Evolutionary conservation across 805 yeast genomes (phyloP).

Genomic region (Ogataea angusta): DNA sequence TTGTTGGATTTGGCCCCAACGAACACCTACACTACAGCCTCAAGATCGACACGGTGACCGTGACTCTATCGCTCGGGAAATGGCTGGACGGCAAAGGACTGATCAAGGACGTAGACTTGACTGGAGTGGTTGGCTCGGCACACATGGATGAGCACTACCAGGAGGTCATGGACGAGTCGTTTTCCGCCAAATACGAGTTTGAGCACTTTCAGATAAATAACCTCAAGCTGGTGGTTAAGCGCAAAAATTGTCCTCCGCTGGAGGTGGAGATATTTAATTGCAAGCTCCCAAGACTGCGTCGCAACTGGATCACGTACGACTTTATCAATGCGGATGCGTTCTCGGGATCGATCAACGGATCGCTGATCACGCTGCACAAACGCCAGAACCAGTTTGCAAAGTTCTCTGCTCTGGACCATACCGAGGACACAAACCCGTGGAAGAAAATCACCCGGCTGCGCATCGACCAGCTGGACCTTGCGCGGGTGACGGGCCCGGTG

Average conservation of each 20-base stretch:
- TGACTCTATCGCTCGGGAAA: constrained; percentile 48
- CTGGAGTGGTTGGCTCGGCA: constrained; percentile 43
- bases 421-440: constrained; percentile 39
- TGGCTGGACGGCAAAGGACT: constrained; percentile 57
- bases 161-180: constrained; percentile 20
- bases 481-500: constrained; percentile 22
- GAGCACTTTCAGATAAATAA: constrained; percentile 48
- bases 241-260: constrained; percentile 31
- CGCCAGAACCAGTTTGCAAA: constrained; percentile 58
- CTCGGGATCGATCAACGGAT: constrained; percentile 71
- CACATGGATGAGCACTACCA: constrained; percentile 16
- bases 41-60: constrained; percentile 39
- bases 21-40: constrained; percentile 31
- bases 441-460: constrained; percentile 47
- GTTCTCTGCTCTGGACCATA: constrained; percentile 31
- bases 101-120: constrained; percentile 45
- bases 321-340: constrained; percentile 66
- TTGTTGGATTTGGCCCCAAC: constrained; percentile 21
- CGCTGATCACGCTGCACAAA: constrained; percentile 74
- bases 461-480: constrained; percentile 37
- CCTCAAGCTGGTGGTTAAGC: constrained; percentile 36
- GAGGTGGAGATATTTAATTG: constrained; percentile 61
- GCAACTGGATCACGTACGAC: constrained; percentile 58
- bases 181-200: constrained; percentile 36
- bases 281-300: constrained; percentile 58